Conservation (phyloP, 176 grass and related monocot species). For the Oropetium thomaeum region DNA sequence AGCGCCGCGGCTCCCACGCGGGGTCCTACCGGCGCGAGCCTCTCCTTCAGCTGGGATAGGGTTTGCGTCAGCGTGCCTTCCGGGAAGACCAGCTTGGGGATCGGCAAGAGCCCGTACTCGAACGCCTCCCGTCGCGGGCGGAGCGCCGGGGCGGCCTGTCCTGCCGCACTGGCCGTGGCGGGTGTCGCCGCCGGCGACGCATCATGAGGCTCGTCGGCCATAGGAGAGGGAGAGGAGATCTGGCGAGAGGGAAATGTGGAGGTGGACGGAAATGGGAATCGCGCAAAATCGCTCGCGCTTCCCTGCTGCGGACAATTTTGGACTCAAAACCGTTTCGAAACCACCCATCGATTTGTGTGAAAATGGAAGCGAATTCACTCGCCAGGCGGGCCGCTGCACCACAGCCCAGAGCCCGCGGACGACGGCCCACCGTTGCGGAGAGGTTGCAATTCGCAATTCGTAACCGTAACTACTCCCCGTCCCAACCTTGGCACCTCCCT, state of each 20-base stretch:
- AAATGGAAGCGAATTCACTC: no score
- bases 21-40: constrained; percentile 30
- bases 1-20: constrained; percentile 55
- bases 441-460: no score
- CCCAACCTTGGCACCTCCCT: no score
- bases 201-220: constrained; percentile 32
- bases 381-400: no score
- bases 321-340: no score
- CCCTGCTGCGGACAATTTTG: not conserved
- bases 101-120: constrained; percentile 88
- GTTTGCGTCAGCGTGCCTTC: constrained; percentile 63
- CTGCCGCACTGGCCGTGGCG: constrained; percentile 11
- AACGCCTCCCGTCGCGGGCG: constrained; percentile 87
- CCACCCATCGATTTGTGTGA: no score
- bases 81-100: constrained; percentile 78
- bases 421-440: no score
- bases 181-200: constrained; percentile 14
- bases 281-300: not conserved
- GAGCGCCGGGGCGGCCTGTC: constrained; percentile 26
- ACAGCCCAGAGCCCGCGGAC: no score
- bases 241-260: constrained; percentile 22
- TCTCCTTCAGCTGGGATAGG: constrained; percentile 53
- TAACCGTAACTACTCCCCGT: no score
- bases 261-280: not conserved
- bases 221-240: constrained; percentile 34